These are phyloP conservation scores for Chenopodium formosanum DNA, from an alignment of 148 eudicot species.

Conservation along the genomic window DNA sequence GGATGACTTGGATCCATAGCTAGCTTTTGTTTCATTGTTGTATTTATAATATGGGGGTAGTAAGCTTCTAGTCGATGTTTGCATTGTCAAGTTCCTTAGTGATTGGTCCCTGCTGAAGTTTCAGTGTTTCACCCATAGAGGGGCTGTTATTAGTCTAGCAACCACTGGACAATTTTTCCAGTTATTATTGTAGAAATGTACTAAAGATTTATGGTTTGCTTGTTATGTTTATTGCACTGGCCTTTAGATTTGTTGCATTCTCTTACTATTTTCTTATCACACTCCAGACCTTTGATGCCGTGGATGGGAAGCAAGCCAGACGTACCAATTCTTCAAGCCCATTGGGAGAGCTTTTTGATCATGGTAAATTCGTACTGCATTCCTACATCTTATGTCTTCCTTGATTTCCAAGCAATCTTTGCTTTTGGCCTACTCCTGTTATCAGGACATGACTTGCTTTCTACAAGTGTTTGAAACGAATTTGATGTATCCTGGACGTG, in stretches of 20 bases:
- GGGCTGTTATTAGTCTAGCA: background rate
- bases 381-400: background rate
- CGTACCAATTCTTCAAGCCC: constrained; percentile 98
- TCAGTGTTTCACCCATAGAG: background rate
- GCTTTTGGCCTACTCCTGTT: background rate
- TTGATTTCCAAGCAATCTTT: background rate
- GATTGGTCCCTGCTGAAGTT: constrained; percentile 5
- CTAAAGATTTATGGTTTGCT: background rate
- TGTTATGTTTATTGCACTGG: background rate
- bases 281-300: constrained; percentile 93
- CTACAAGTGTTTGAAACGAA: background rate
- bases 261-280: background rate
- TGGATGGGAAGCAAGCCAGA: constrained; percentile 99
- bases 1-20: background rate
- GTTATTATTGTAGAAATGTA: background rate
- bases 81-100: background rate
- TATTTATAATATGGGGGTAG: background rate
- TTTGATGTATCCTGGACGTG: constrained; percentile 18
- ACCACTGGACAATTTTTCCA: background rate
- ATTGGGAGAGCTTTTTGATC: constrained; percentile 97
- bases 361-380: constrained; percentile 48
- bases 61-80: constrained; percentile 1
- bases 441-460: background rate
- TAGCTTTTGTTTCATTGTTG: background rate
- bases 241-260: background rate